Conservation (phyloP, 2,329 filamentous ascomycete species). For the Lomentospora prolificans region DNA sequence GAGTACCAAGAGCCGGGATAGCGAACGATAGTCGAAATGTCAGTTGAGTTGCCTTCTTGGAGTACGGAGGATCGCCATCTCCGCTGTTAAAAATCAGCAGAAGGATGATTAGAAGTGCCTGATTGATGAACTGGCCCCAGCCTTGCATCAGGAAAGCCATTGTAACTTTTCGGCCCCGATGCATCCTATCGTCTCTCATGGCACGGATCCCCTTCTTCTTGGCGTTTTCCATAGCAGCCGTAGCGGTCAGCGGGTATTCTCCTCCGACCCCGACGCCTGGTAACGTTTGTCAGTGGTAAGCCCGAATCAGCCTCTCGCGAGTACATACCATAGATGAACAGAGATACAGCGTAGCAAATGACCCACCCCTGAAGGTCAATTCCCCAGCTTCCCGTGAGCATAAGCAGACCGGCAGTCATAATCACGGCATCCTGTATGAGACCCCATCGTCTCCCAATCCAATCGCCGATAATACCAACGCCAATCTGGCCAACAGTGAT, state of each 20-base stretch:
- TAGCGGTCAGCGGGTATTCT: slow-evolving; percentile 95
- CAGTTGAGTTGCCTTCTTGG: slow-evolving; percentile 68
- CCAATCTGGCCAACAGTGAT: slow-evolving; percentile 90
- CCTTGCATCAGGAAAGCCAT: slow-evolving; percentile 97
- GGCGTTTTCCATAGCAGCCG: slow-evolving; percentile 86
- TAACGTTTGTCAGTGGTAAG: neutral
- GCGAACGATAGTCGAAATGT: slow-evolving; percentile 89
- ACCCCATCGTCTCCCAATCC: slow-evolving; percentile 87
- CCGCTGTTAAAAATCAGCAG: slow-evolving; percentile 71
- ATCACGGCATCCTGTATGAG: slow-evolving; percentile 87
- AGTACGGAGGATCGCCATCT: slow-evolving; percentile 67
- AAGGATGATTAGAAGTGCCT: slow-evolving; percentile 75
- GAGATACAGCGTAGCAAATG: slow-evolving; percentile 88
- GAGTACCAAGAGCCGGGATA: slow-evolving; percentile 78
- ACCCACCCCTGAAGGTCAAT: slow-evolving; percentile 84
- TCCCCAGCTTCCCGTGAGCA: slow-evolving; percentile 89
- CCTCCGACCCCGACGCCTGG: slow-evolving; percentile 54
- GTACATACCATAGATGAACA: slow-evolving; percentile 60
- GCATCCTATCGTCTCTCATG: slow-evolving; percentile 83
- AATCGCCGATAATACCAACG: slow-evolving; percentile 64
- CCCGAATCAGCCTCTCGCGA: neutral
- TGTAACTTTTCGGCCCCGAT: slow-evolving; percentile 91
- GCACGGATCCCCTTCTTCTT: slow-evolving; percentile 76
- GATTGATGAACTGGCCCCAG: slow-evolving; percentile 94
- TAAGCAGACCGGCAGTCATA: slow-evolving; percentile 86